These are phyloP conservation scores for Botrytis galanthina DNA, from an alignment of 2,329 filamentous ascomycete species.

Conservation along the genomic window DNA sequence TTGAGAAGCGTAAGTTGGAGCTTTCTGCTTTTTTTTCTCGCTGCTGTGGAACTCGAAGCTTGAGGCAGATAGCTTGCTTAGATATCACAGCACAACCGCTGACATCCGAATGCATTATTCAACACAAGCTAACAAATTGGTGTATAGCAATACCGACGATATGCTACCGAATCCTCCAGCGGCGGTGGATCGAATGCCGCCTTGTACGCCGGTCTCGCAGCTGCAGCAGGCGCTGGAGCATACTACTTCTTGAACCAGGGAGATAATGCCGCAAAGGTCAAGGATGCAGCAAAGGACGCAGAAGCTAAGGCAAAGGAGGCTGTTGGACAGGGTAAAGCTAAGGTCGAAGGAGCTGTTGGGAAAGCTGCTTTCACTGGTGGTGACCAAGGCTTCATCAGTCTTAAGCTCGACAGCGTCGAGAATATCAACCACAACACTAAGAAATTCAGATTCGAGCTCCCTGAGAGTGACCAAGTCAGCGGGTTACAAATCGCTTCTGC, in stretches of 20 bases:
- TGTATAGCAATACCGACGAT: conserved; percentile 62
- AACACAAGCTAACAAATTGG: conserved; percentile 17
- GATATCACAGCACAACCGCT: background rate
- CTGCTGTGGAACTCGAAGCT: background rate
- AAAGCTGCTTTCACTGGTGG: conserved; percentile 68
- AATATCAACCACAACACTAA: conserved; percentile 93
- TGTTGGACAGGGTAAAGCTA: conserved; percentile 31
- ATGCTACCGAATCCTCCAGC: conserved; percentile 61
- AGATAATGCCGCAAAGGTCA: conserved; percentile 52
- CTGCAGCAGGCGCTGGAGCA: conserved; percentile 53
- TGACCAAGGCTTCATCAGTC: conserved; percentile 82
- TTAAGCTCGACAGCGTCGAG: conserved; percentile 77
- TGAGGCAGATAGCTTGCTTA: background rate
- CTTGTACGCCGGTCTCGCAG: conserved; percentile 60
- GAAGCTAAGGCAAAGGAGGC: conserved; percentile 53
- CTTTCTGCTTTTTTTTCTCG: background rate
- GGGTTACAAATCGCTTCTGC: conserved; percentile 82
- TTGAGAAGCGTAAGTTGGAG: conserved; percentile 57
- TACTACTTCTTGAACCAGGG: conserved; percentile 51
- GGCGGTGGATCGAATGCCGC: conserved; percentile 55
- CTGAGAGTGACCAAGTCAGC: conserved; percentile 78
- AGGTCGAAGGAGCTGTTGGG: conserved; percentile 39
- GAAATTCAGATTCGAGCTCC: conserved; percentile 82
- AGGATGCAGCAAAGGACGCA: conserved; percentile 54
- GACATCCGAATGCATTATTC: background rate